These are phyloP conservation scores for Raddia distichophylla DNA, from an alignment of 176 grass and related monocot genomes.

Conservation along the genomic window DNA sequence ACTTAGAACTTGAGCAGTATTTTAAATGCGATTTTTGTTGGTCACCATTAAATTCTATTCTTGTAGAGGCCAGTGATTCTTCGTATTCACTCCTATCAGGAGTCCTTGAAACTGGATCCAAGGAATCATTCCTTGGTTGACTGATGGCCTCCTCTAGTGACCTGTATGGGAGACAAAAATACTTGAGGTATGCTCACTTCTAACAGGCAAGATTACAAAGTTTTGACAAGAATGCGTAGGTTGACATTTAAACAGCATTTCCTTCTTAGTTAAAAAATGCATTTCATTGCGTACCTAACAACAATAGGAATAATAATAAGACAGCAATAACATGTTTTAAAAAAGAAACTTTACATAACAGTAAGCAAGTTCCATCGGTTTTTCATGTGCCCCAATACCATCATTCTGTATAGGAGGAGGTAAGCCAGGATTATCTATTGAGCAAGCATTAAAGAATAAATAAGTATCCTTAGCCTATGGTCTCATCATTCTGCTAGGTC, in stretches of 20 bases:
- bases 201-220: constrained; percentile 21
- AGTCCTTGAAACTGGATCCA: constrained; percentile 42
- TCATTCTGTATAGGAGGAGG: neutral
- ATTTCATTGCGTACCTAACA: constrained; percentile 6
- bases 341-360: neutral
- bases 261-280: neutral
- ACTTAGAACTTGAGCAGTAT: constrained; percentile 32
- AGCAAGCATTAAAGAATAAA: constrained; percentile 9
- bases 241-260: constrained; percentile 10
- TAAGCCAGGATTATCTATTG: neutral
- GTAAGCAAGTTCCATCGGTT: neutral
- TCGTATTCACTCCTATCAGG: constrained; percentile 45
- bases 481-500: neutral
- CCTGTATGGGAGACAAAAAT: constrained; percentile 53
- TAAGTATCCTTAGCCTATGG: neutral
- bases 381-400: neutral
- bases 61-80: constrained; percentile 5
- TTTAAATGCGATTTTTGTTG: constrained; percentile 38
- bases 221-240: constrained; percentile 28
- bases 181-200: constrained; percentile 19
- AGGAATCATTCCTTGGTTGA: constrained; percentile 40
- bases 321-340: no score
- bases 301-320: neutral
- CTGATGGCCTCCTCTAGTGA: constrained; percentile 56
- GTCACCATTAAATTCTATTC: constrained; percentile 12